Conservation (phyloP, 768 basidiomycete species). For the Sarcodon sp. region DNA sequence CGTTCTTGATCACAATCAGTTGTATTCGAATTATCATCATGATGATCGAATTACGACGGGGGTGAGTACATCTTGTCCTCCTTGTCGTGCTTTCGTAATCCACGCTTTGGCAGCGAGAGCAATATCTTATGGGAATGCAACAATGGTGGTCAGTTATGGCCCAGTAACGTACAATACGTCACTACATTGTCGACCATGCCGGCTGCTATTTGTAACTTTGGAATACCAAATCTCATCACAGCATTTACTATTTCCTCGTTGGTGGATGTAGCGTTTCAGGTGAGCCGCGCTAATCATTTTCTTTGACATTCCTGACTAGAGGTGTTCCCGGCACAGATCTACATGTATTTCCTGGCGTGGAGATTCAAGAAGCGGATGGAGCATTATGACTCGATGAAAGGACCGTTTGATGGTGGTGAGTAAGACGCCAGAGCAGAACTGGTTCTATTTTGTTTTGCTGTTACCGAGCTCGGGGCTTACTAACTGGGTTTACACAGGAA, state of each 20-base stretch:
- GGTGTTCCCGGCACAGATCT: constrained; percentile 30
- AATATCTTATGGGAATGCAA: constrained; percentile 65
- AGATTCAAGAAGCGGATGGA: constrained; percentile 59
- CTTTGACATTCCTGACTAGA: constrained; percentile 8
- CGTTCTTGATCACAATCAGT: constrained; percentile 52
- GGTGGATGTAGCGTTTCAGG: constrained; percentile 59
- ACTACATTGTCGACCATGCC: constrained; percentile 31
- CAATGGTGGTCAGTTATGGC: constrained; percentile 57
- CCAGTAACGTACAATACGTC: constrained; percentile 26
- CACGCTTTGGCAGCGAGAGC: constrained; percentile 31
- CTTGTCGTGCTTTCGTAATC: constrained; percentile 1
- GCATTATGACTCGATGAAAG: constrained; percentile 53
- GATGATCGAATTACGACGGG: constrained; percentile 61
- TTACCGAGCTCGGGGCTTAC: neutral
- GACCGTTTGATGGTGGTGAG: constrained; percentile 50
- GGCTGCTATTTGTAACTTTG: constrained; percentile 41
- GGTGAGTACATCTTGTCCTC: constrained; percentile 28
- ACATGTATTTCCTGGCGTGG: constrained; percentile 71
- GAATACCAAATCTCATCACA: constrained; percentile 45
- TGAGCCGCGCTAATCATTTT: constrained; percentile 14
- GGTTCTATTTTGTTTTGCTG: neutral
- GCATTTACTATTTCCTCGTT: constrained; percentile 55
- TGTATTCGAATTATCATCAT: constrained; percentile 57
- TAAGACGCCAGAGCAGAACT: constrained; percentile 1
- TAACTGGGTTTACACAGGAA: neutral